phyloP scores from a whole-genome alignment of 2,329 filamentous ascomycete genomes.

The Aspergillus fumigatus region DNA sequence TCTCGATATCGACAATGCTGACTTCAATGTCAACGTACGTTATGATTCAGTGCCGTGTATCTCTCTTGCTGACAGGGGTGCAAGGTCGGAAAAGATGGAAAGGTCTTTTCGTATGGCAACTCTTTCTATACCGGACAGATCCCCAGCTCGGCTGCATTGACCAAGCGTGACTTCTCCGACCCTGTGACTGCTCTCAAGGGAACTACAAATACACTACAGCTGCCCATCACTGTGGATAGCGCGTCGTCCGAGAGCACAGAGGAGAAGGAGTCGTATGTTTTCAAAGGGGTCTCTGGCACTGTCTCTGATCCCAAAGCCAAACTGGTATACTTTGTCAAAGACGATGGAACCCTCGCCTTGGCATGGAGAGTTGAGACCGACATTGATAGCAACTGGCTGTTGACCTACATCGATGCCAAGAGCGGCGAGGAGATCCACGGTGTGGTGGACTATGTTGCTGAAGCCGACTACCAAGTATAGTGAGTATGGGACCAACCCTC shows the following conservation, averaged over 20 bases:
- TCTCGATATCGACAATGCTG: conserved; percentile 14
- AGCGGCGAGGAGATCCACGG: conserved; percentile 6
- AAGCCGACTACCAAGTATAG: conserved; percentile 13
- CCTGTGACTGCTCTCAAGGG: conserved; percentile 6
- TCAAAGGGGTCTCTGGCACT: conserved; percentile 7
- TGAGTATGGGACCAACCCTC: conserved; percentile 1
- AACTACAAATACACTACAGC: neutral
- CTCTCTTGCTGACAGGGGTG: neutral
- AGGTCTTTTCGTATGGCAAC: conserved; percentile 13
- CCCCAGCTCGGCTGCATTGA: conserved; percentile 1
- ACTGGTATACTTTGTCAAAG: conserved; percentile 11
- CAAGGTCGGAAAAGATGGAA: conserved; percentile 13
- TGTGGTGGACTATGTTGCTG: conserved; percentile 12
- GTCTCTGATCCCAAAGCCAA: conserved; percentile 10
- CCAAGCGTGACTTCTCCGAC: conserved; percentile 1
- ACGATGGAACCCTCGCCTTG: conserved; percentile 3
- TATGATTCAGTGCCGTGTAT: neutral
- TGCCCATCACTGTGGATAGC: conserved; percentile 1
- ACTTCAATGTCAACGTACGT: conserved; percentile 16
- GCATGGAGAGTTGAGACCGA: conserved; percentile 13
- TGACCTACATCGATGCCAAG: conserved; percentile 12
- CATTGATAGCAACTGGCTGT: conserved; percentile 10
- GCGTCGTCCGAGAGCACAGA: neutral
- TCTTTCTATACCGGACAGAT: conserved; percentile 10
- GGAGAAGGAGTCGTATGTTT: conserved; percentile 1